Base-by-base conservation (phyloP, 345 rosid species). In the Camelina neglecta region DNA sequence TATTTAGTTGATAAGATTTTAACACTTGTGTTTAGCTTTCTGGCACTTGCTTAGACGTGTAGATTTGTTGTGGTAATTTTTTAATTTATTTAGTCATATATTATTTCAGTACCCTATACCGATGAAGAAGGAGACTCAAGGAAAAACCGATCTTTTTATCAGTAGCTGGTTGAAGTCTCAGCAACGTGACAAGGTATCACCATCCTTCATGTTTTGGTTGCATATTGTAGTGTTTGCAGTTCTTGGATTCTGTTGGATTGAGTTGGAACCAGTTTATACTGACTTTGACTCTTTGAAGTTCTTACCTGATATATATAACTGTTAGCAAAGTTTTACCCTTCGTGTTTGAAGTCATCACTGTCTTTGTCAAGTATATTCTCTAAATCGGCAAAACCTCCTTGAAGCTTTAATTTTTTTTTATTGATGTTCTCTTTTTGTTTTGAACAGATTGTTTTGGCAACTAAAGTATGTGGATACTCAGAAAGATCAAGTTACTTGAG, bases 381-480 rank as follows among this genome's bases (percentile, higher is more conserved):
- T 4, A 4, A 13, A 12, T 45, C 23, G 23, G 54, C 13, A 44
- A 62, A 62, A 42, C 36, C 7, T 62, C 9, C 13, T 45, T 20
- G 5, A 29, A 8, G 55, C 9, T 54, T 3, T 21, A 18, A 3
- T 54, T 11, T 11, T 44, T 8, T 54, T 29, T 10, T 2, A 8
- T 60, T 49, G 6, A 20, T 71, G 26, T 60, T 45, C 15, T 7
- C 53, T 15, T 60, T 71, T 9, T 48, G 21, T 4, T 15, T 3
- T 36, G 72, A 53, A 39, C 78, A 94, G 96, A 82, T 94, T 71
- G 88, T 94, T 76, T 58, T 94, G 91, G 97, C 98, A 61, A 90
- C 98, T 67, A 94, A 94, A 85, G 88, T 94, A 49, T 51, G 89
- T 79, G 97, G 98, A 55, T 92, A 91, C 76, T 86, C 95, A 35